Base-by-base conservation (phyloP, 352 stramenopile genomes). In the Halophytophthora polymorphica region DNA sequence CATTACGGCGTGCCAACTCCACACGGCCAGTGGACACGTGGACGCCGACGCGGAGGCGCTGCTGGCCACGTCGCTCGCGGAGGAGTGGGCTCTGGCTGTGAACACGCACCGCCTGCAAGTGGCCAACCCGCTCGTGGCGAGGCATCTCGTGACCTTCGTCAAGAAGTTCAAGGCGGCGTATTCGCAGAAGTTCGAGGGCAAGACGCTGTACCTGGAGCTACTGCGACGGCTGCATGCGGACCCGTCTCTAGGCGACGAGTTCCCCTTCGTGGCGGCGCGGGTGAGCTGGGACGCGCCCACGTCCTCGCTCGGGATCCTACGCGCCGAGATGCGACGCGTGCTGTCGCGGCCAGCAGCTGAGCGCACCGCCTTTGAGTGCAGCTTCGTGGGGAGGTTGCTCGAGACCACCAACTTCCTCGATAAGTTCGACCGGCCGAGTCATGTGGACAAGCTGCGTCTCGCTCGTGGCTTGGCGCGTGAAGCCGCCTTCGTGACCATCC, bases 121-220 rank as follows among this genome's bases (percentile, higher is more conserved):
- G 13, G 76, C 76, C 4, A 93, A 93, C 36, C 79, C 82, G 2
- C 51, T 71, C 6, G 79, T 93, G 1, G 71, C 81, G 6, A 70
- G 77, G 19, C 66, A 88, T 62, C 61, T 93, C 13, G 68, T 86
- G 41, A 84, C 61, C 2, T 88, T 90, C 59, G 83, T 93, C 17
- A 75, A 83, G 48, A 74, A 83, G 50, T 93, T 93, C 45, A 88
- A 93, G 45, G 66, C 71, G 5, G 73, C 76, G 2, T 88, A 90
- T 51, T 80, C 79, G 41, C 71, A 88, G 31, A 89, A 89, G 40
- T 88, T 90, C 45, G 71, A 74, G 29, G 82, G 82, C 14, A 86
- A 86, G 58, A 90, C 75, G 3, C 48, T 88, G 22, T 93, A 90
- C 47, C 58, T 86, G 10, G 74, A 90, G 35, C 57, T 93, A 7